Evolutionary conservation across 768 basidiomycete species (phyloP).

Genomic region (Lentinula boryana): DNA sequence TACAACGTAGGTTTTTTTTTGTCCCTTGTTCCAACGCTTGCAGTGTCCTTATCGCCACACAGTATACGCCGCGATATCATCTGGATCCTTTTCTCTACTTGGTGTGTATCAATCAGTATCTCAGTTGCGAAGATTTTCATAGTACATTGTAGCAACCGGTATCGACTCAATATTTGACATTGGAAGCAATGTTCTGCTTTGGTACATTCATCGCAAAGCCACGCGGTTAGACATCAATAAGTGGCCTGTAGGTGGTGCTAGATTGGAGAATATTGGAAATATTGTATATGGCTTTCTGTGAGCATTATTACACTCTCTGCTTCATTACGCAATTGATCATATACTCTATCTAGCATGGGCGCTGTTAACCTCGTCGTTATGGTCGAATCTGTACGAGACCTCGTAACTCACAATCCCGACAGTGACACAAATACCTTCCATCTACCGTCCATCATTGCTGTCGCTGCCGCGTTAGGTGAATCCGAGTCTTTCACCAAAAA

Average conservation of each 20-base stretch:
- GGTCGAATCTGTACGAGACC: conserved; percentile 76
- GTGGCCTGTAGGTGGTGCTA: conserved; percentile 91
- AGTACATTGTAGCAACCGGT: conserved; percentile 84
- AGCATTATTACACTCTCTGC: not conserved
- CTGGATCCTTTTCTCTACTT: conserved; percentile 18
- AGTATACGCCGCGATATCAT: conserved; percentile 93
- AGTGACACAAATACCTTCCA: conserved; percentile 60
- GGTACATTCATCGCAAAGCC: conserved; percentile 73
- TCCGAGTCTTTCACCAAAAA: conserved; percentile 1
- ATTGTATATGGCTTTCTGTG: conserved; percentile 70
- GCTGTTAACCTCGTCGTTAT: conserved; percentile 88
- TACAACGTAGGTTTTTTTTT: conserved; percentile 51
- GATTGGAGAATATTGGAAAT: conserved; percentile 87
- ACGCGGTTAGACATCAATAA: conserved; percentile 67
- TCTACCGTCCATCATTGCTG: conserved; percentile 77
- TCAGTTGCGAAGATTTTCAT: conserved; percentile 33
- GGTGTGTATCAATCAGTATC: not conserved
- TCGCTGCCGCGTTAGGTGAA: conserved; percentile 75
- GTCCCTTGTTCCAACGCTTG: not conserved
- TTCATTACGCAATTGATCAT: not conserved
- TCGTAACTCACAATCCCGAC: conserved; percentile 50
- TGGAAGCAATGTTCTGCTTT: conserved; percentile 78
- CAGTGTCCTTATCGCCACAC: conserved; percentile 4
- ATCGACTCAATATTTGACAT: conserved; percentile 87
- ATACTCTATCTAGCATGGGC: conserved; percentile 57